Percentiles rank a stretch among this genome's conserved stretches.
These are phyloP conservation scores for Hypomontagnella monticulosa DNA, from an alignment of 495 filamentous ascomycete genomes.

Conservation along the genomic window DNA sequence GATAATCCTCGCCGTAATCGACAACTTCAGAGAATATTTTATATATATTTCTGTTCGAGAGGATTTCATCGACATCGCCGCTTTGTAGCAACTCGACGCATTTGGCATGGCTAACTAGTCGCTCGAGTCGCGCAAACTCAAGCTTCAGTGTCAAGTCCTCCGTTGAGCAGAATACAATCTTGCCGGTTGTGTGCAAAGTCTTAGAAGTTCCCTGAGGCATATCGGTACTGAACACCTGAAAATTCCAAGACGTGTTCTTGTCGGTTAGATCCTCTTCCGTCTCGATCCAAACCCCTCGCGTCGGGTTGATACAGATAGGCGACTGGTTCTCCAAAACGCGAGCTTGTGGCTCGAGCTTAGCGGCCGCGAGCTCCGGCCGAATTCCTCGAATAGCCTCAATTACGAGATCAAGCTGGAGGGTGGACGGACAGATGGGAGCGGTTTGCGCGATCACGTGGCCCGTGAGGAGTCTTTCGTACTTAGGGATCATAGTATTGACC, in stretches of 20 bases:
- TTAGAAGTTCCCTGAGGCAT: conserved; percentile 21
- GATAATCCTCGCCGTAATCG: conserved; percentile 58
- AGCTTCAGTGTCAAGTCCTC: conserved; percentile 39
- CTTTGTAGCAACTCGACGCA: conserved; percentile 53
- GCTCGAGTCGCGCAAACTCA: conserved; percentile 58
- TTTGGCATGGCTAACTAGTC: conserved; percentile 51
- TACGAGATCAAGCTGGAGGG: conserved; percentile 57
- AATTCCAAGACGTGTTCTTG: conserved; percentile 30
- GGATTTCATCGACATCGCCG: conserved; percentile 55
- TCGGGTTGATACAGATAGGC: conserved; percentile 54
- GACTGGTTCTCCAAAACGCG: conserved; percentile 51
- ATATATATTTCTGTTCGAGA: conserved; percentile 63
- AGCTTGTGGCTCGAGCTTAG: conserved; percentile 48
- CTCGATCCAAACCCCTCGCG: conserved; percentile 53
- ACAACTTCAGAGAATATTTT: conserved; percentile 57
- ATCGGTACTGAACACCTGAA: conserved; percentile 41
- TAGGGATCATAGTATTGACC: conserved; percentile 56
- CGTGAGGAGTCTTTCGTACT: conserved; percentile 51
- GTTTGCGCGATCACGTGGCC: conserved; percentile 59
- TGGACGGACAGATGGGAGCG: conserved; percentile 61
- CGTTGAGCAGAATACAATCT: conserved; percentile 42
- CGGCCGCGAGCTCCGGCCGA: conserved; percentile 39
- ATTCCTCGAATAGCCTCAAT: conserved; percentile 60
- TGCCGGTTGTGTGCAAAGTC: conserved; percentile 45
- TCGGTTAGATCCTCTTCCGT: conserved; percentile 29